Percentiles rank a stretch among this genome's conserved stretches.
Evolutionary conservation across 1,139 yeast species (phyloP).

Genomic region (Saccharomycopsis hybrid): DNA sequence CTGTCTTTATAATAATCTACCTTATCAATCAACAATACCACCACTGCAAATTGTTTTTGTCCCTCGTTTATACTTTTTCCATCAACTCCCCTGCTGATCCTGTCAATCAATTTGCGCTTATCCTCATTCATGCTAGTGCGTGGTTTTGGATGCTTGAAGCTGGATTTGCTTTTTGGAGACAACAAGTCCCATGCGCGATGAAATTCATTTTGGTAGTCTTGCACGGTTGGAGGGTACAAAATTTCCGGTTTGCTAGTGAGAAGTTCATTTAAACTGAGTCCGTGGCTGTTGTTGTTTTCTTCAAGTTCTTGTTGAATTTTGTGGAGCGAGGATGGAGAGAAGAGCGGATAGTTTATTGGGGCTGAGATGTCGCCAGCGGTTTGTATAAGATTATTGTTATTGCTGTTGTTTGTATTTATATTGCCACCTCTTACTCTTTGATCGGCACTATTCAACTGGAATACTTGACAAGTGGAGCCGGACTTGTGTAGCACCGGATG

Average conservation of each 20-base stretch:
- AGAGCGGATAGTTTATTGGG: constrained; percentile 27
- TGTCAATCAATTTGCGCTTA: constrained; percentile 52
- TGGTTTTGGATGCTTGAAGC: constrained; percentile 70
- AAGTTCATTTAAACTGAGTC: constrained; percentile 8
- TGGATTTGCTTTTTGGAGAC: constrained; percentile 52
- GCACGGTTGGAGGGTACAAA: constrained; percentile 37
- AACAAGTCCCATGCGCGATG: constrained; percentile 55
- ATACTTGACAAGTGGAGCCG: constrained; percentile 6
- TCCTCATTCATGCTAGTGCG: constrained; percentile 53
- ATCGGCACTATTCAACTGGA: constrained; percentile 1
- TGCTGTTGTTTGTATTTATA: constrained; percentile 12
- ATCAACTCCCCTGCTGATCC: constrained; percentile 76
- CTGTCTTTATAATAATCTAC: constrained; percentile 63
- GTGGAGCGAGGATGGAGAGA: constrained; percentile 27
- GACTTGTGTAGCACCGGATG: constrained; percentile 11
- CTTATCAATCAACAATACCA: constrained; percentile 61
- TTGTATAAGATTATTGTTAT: not conserved
- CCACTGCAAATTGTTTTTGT: constrained; percentile 59
- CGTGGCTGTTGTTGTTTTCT: not conserved
- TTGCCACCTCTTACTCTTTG: not conserved
- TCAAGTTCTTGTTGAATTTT: constrained; percentile 12
- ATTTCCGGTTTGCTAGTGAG: constrained; percentile 7
- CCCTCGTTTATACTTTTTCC: constrained; percentile 70
- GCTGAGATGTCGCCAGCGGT: not conserved
- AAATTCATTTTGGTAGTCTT: constrained; percentile 64